phyloP scores from a whole-genome alignment of 768 basidiomycete species.

The Mycena albidolilacea region DNA sequence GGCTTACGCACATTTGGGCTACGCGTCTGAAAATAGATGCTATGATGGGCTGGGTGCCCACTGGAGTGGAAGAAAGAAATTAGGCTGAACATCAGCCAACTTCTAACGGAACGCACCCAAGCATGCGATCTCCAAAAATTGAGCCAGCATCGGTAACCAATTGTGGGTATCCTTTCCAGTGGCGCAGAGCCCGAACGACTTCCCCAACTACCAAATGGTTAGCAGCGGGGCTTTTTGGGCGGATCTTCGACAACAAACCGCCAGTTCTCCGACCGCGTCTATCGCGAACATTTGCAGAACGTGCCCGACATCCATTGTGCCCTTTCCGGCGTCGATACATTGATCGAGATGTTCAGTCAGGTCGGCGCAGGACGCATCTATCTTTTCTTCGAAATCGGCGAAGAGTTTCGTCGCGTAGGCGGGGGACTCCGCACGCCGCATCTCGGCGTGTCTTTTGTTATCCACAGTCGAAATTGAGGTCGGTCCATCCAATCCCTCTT shows the following conservation, averaged over 20 bases:
- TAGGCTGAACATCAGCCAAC: background rate
- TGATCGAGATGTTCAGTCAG: constrained; percentile 4
- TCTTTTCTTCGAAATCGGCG: constrained; percentile 1
- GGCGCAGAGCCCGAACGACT: constrained; percentile 20
- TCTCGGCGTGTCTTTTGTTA: constrained; percentile 27
- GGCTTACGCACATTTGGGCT: constrained; percentile 8
- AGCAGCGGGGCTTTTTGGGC: background rate
- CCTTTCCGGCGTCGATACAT: constrained; percentile 8
- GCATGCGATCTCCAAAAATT: constrained; percentile 23
- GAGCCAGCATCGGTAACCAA: constrained; percentile 5
- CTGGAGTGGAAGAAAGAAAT: background rate
- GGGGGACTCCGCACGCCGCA: constrained; percentile 22
- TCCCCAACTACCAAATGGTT: constrained; percentile 2
- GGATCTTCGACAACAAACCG: background rate
- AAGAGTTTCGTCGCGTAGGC: constrained; percentile 16
- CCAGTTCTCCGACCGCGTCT: constrained; percentile 22
- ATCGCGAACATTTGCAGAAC: constrained; percentile 23
- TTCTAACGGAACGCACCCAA: background rate
- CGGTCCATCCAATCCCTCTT: constrained; percentile 4
- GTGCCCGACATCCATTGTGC: constrained; percentile 12
- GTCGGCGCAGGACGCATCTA: constrained; percentile 3
- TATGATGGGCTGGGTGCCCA: constrained; percentile 23
- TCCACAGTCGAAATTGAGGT: constrained; percentile 25
- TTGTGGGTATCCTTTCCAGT: constrained; percentile 14
- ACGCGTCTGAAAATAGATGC: background rate